These are phyloP conservation scores for Cryptosporidium tyzzeri DNA, from an alignment of 169 alveolate species.

Conservation along the genomic window DNA sequence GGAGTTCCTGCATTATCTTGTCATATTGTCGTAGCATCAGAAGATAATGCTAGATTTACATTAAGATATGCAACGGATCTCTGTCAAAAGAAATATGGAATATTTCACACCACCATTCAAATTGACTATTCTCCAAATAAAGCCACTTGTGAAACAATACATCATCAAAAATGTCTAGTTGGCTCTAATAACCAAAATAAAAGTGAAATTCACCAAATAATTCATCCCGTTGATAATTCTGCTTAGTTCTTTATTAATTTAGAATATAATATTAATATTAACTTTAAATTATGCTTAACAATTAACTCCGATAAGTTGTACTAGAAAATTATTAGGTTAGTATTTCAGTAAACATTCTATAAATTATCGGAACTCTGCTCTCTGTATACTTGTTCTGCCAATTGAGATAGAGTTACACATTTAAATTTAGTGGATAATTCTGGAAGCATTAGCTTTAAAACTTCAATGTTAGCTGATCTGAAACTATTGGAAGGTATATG, in stretches of 20 bases:
- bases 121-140: constrained; percentile 85
- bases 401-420: constrained; percentile 77
- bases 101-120: constrained; percentile 89
- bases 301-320: not conserved
- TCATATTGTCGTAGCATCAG: constrained; percentile 90
- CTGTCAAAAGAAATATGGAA: constrained; percentile 86
- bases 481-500: constrained; percentile 74
- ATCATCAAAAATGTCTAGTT: constrained; percentile 84
- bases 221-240: not conserved
- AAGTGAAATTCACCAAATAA: not conserved
- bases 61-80: constrained; percentile 84
- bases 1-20: constrained; percentile 93
- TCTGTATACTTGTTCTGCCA: constrained; percentile 18
- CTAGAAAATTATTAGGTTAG: not conserved
- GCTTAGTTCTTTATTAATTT: not conserved
- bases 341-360: not conserved
- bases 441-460: constrained; percentile 63
- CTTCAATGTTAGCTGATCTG: constrained; percentile 69
- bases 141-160: constrained; percentile 84
- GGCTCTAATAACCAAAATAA: constrained; percentile 13
- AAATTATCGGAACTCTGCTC: constrained; percentile 12
- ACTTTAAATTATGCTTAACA: not conserved
- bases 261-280: no score
- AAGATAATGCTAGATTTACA: constrained; percentile 79
- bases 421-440: constrained; percentile 37